Base-by-base conservation (phyloP, 192 early-diverging fungal genomes). In the Coemansia reversa region DNA sequence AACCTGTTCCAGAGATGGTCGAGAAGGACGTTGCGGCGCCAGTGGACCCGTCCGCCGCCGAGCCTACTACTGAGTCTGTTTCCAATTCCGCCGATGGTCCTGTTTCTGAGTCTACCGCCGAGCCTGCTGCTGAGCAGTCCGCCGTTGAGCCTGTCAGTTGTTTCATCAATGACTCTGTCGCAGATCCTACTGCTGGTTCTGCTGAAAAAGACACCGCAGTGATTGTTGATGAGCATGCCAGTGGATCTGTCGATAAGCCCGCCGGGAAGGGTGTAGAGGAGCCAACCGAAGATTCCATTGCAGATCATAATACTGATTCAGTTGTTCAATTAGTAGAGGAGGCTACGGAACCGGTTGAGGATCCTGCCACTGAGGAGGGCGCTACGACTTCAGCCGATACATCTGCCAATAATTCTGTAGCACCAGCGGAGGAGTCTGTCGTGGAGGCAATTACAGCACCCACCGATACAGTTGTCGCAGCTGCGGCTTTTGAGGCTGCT, bases 361-460 rank as follows among this genome's bases (percentile, higher is more conserved):
- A 60, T 8, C 7, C 27, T 35, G 25, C 32, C 20, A 42, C 45
- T 24, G 54, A 65, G 4, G 19, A 55, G 25, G 63, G 53, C n/a
- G 30, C 33, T 53, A 30, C 11, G 11, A 20, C 32, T 54, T 6
- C 47, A 5, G 53, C 42, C 19, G 62, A 30, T 18, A 12, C 16
- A 53, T 16, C 51, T 35, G 35, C 54, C 7, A 11, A 11, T 35
- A 11, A 2, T 7, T 1, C 33, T 11, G 33, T 5, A 5, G 33
- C 33, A 7, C 33, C 33, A 11, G 33, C 6, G 2, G 33, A 35
- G 33, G 33, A 35, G 11, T 35, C 33, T 7, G 6, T 35, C 2
- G 33, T 11, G 7, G 33, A 35, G 33, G 7, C 2, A 35, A 35
- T 7, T 35, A 5, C 11, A 11, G 11, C 6, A 11, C 33, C 33